Conservation (phyloP, 2,329 filamentous ascomycete species). For the Calonectria hongkongensis region DNA sequence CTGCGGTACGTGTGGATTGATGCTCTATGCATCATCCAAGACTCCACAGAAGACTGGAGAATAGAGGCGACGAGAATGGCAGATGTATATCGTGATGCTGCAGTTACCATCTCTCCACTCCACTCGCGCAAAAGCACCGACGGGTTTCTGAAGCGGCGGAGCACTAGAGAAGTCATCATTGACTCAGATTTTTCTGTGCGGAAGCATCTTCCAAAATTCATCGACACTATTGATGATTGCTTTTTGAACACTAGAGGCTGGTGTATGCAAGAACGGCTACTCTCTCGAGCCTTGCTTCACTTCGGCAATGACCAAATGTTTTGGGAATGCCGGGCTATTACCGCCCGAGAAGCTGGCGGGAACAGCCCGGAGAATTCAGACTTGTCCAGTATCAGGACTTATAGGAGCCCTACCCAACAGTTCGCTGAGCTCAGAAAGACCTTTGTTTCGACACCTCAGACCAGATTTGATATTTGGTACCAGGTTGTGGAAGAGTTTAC, state of each 20-base stretch:
- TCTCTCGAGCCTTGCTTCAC: constrained; percentile 1
- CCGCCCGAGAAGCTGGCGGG: constrained; percentile 1
- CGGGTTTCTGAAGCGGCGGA: constrained; percentile 3
- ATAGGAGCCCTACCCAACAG: background rate
- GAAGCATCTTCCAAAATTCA: constrained; percentile 13
- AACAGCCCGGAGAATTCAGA: background rate
- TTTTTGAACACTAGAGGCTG: background rate
- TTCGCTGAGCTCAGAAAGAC: background rate
- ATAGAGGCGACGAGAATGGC: constrained; percentile 20
- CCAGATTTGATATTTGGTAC: constrained; percentile 8
- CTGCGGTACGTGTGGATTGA: constrained; percentile 25
- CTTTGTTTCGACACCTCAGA: background rate
- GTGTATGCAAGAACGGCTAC: constrained; percentile 17
- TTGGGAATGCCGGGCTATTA: background rate
- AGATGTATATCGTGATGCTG: background rate
- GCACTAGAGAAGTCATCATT: background rate
- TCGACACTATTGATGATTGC: constrained; percentile 5
- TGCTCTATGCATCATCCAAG: constrained; percentile 24
- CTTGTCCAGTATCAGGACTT: background rate
- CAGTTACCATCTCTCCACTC: constrained; percentile 5
- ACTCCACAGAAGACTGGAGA: constrained; percentile 18
- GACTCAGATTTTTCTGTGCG: constrained; percentile 8
- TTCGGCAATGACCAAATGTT: constrained; percentile 20
- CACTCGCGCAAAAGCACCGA: constrained; percentile 10
- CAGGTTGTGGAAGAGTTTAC: constrained; percentile 7